These are phyloP conservation scores for Xylariaceae sp. DNA, from an alignment of 2,329 filamentous ascomycete genomes.

Conservation along the genomic window DNA sequence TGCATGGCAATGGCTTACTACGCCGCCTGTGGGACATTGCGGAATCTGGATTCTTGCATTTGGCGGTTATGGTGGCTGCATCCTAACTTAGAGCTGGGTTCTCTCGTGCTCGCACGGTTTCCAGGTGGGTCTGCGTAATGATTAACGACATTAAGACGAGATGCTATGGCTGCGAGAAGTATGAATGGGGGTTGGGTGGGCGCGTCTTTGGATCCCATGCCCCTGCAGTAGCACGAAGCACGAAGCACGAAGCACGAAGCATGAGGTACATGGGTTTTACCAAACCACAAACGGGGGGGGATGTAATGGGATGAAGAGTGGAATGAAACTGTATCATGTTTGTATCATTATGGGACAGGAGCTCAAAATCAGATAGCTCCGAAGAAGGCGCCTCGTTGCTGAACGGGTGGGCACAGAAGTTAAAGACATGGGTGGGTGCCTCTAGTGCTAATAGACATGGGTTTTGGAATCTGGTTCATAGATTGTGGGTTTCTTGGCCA, in stretches of 20 bases:
- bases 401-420: too few relatives aligned
- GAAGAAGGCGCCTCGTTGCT: too few relatives aligned
- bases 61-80: constrained; percentile 10
- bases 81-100: constrained; percentile 16
- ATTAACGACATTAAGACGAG: constrained; percentile 9
- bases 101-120: not conserved
- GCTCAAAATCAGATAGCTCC: not conserved
- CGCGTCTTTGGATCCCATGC: not conserved
- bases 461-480: too few relatives aligned
- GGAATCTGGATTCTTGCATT: constrained; percentile 2
- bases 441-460: too few relatives aligned
- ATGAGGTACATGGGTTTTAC: too few relatives aligned
- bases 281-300: too few relatives aligned
- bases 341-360: constrained; percentile 3
- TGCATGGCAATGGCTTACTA: not conserved
- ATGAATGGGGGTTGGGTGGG: not conserved
- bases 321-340: constrained; percentile 8
- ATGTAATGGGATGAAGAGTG: constrained; percentile 8
- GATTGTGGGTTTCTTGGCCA: too few relatives aligned
- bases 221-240: not conserved
- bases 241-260: too few relatives aligned
- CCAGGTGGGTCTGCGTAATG: constrained; percentile 8
- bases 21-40: too few relatives aligned
- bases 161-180: not conserved
- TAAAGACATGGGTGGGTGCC: too few relatives aligned